These are phyloP conservation scores for Coemansia sp. DNA, from an alignment of 192 early-diverging fungal species.

Conservation along the genomic window DNA sequence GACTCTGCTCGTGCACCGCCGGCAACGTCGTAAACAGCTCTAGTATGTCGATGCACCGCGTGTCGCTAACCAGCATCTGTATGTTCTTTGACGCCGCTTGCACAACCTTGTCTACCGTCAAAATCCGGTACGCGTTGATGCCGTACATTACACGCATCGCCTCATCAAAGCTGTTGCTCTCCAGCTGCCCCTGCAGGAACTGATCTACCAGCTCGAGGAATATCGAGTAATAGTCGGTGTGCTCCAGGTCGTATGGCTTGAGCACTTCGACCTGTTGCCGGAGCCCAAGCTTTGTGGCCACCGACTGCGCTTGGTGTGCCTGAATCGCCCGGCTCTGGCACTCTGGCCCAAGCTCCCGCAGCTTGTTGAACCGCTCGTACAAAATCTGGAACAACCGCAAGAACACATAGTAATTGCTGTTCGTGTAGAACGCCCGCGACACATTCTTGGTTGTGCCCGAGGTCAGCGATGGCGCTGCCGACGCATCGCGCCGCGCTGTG, in stretches of 20 bases:
- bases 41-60: slow-evolving; percentile 60
- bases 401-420: slow-evolving; percentile 83
- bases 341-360: slow-evolving; percentile 72
- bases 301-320: slow-evolving; percentile 37
- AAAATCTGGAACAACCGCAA: slow-evolving; percentile 83
- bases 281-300: slow-evolving; percentile 45
- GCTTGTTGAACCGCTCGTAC: slow-evolving; percentile 75
- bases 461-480: slow-evolving; percentile 9
- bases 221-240: slow-evolving; percentile 73
- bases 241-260: slow-evolving; percentile 58
- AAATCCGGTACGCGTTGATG: slow-evolving; percentile 83
- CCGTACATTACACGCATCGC: slow-evolving; percentile 79
- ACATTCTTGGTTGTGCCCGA: slow-evolving; percentile 34
- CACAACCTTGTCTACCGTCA: slow-evolving; percentile 88
- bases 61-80: slow-evolving; percentile 65
- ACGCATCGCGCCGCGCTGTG: slow-evolving; percentile 21
- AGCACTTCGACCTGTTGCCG: slow-evolving; percentile 54
- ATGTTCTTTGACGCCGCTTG: slow-evolving; percentile 79
- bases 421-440: slow-evolving; percentile 79
- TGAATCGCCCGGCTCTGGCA: slow-evolving; percentile 35
- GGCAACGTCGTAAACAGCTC: slow-evolving; percentile 61
- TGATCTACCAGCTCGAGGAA: slow-evolving; percentile 72
- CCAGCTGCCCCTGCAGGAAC: slow-evolving; percentile 79
- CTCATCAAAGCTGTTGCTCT: slow-evolving; percentile 83
- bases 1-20: slow-evolving; percentile 51